Evolutionary conservation across 257 asterid species (phyloP).

Genomic region (Solanum pimpinellifolium): DNA sequence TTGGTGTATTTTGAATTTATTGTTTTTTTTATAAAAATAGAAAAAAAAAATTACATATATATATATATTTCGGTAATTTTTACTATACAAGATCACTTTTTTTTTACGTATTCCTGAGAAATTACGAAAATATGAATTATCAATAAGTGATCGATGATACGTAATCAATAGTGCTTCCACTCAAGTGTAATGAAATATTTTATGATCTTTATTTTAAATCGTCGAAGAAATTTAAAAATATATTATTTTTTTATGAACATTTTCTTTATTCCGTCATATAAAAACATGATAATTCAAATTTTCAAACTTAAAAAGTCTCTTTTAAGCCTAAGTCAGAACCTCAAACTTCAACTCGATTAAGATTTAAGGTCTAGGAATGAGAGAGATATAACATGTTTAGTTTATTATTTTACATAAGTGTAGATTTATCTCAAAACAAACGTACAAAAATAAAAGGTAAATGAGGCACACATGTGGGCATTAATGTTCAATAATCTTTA

Average conservation of each 20-base stretch:
- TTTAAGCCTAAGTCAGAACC: neutral
- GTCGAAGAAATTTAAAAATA: neutral
- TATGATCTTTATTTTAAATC: neutral
- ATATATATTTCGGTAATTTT: neutral
- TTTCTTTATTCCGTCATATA: neutral
- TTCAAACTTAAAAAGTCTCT: neutral
- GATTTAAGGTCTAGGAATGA: neutral
- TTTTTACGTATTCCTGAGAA: neutral
- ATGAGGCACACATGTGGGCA: conserved; percentile 19
- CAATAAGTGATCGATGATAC: neutral
- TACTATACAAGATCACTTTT: neutral
- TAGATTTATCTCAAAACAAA: neutral
- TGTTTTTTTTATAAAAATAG: neutral
- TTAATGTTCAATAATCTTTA: conserved; percentile 15
- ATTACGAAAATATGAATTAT: neutral
- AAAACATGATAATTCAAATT: neutral
- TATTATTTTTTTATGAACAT: neutral
- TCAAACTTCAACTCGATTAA: neutral
- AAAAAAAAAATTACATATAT: neutral
- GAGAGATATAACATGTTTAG: neutral
- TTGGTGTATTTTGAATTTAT: neutral
- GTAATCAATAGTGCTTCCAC: neutral
- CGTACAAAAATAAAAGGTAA: neutral
- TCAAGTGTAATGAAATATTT: neutral
- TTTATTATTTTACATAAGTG: neutral